Evolutionary conservation across 495 filamentous ascomycete genomes (phyloP).

Genomic region (Cercophora sp.): DNA sequence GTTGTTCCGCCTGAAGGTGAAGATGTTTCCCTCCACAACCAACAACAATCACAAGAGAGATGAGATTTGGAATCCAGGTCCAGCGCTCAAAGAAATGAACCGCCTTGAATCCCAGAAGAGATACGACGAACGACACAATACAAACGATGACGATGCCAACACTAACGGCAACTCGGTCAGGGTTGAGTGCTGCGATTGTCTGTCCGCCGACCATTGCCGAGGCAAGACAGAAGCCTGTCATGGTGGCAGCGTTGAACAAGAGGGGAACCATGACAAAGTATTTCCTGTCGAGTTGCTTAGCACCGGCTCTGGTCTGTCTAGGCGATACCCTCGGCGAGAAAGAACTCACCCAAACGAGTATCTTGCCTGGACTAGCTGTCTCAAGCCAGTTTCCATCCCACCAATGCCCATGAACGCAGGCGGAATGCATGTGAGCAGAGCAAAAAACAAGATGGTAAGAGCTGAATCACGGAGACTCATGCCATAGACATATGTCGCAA

Average conservation of each 20-base stretch:
- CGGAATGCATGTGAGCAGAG: constrained; percentile 45
- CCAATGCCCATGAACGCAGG: constrained; percentile 53
- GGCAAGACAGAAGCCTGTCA: constrained; percentile 42
- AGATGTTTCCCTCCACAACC: constrained; percentile 46
- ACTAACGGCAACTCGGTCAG: constrained; percentile 42
- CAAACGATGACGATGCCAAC: constrained; percentile 51
- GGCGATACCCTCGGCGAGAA: not conserved
- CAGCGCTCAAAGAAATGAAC: constrained; percentile 53
- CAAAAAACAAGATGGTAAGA: constrained; percentile 55
- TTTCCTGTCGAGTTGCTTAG: constrained; percentile 14
- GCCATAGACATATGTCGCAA: constrained; percentile 47
- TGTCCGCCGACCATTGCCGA: constrained; percentile 41
- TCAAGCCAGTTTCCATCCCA: constrained; percentile 48
- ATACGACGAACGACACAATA: constrained; percentile 43
- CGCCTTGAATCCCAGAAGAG: constrained; percentile 49
- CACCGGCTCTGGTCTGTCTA: not conserved
- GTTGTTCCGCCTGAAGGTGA: constrained; percentile 27
- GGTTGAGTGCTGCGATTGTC: constrained; percentile 42
- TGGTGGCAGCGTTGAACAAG: constrained; percentile 38
- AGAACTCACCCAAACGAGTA: constrained; percentile 49
- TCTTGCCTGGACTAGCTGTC: constrained; percentile 54
- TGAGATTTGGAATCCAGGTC: constrained; percentile 52
- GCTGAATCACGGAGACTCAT: constrained; percentile 51
- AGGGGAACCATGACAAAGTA: constrained; percentile 38
- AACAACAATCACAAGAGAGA: constrained; percentile 47